Evolutionary conservation across 164 flowering plant species (phyloP).

Genomic region (Piper longum): DNA sequence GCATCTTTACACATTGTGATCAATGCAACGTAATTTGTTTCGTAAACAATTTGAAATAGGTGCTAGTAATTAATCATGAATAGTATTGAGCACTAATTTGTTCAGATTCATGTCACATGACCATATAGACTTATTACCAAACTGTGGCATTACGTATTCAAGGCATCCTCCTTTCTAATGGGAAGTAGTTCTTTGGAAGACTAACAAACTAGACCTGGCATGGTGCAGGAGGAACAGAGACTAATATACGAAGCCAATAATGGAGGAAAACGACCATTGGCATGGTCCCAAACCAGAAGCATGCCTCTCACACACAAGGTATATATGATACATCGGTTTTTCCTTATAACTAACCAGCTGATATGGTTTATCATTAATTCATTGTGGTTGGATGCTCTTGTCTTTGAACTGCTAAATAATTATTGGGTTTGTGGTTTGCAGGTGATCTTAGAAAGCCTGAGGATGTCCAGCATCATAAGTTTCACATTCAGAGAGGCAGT

Average conservation of each 20-base stretch:
- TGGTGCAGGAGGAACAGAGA: constrained; percentile 55
- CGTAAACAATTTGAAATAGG: not conserved
- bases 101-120: too few relatives aligned
- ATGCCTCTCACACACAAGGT: constrained; percentile 67
- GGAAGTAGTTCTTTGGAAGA: too few relatives aligned
- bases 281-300: constrained; percentile 10
- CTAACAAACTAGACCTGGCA: too few relatives aligned
- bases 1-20: too few relatives aligned
- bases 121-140: too few relatives aligned
- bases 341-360: too few relatives aligned
- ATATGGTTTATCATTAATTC: too few relatives aligned
- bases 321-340: not conserved
- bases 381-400: too few relatives aligned
- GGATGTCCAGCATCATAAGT: constrained; percentile 82
- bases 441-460: constrained; percentile 13
- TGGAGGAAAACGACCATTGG: constrained; percentile 21
- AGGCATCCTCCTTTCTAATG: not conserved
- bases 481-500: constrained; percentile 90
- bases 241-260: constrained; percentile 29
- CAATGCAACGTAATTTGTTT: too few relatives aligned
- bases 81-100: not conserved
- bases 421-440: constrained; percentile 59
- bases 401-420: not conserved
- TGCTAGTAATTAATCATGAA: too few relatives aligned
- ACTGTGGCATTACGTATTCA: not conserved